These are phyloP conservation scores for Daedaleopsis nitida DNA, from an alignment of 768 basidiomycete species.

Conservation along the genomic window DNA sequence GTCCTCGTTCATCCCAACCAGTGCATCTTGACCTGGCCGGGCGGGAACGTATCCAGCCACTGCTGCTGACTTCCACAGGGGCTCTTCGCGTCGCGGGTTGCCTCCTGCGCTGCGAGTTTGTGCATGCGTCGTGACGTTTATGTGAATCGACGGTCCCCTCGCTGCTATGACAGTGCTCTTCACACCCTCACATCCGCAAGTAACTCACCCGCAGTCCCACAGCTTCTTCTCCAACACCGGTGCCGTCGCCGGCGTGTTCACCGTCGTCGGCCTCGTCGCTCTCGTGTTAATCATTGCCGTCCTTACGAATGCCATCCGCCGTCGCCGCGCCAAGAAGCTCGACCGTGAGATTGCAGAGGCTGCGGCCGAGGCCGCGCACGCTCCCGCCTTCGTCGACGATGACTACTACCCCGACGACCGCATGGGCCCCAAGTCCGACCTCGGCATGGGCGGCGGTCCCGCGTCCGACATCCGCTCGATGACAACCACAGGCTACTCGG, in stretches of 20 bases:
- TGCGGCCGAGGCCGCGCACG: slow-evolving; percentile 58
- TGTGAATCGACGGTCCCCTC: no score
- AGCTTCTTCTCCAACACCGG: slow-evolving; percentile 76
- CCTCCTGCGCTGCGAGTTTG: no score
- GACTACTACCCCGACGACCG: slow-evolving; percentile 40
- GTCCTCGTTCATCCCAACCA: no score
- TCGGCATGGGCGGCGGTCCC: no score
- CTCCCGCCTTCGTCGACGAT: slow-evolving; percentile 56
- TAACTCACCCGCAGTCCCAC: not conserved
- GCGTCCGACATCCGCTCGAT: slow-evolving; percentile 11
- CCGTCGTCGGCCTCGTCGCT: slow-evolving; percentile 66
- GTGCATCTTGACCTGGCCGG: no score
- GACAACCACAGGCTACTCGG: slow-evolving; percentile 45
- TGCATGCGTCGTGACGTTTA: not conserved
- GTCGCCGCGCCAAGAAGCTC: slow-evolving; percentile 63
- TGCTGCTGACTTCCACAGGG: no score
- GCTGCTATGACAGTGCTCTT: not conserved
- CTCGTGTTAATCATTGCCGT: slow-evolving; percentile 54
- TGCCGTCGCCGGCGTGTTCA: slow-evolving; percentile 72
- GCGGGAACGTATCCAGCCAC: no score
- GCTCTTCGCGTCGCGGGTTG: no score
- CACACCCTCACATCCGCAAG: not conserved
- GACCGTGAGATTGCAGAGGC: slow-evolving; percentile 77
- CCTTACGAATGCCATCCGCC: slow-evolving; percentile 55
- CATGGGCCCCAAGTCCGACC: not conserved